Base-by-base conservation (phyloP, 306 rosid genomes). In the Cucumis cinereus region DNA sequence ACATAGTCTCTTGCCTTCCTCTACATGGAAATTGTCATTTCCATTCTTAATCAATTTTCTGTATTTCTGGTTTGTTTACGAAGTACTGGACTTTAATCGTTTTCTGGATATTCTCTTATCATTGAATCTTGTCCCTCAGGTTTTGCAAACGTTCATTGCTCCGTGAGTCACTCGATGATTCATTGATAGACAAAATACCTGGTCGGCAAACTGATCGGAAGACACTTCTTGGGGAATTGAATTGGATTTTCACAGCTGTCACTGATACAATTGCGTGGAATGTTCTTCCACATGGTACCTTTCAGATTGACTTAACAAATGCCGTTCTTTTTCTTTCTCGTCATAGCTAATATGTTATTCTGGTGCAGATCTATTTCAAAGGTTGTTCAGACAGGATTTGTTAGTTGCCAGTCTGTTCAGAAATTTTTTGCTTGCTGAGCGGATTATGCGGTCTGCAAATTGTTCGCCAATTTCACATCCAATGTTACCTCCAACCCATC, bases 211-310 rank as follows among this genome's bases (percentile, higher is more conserved):
- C 85, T 84, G 99, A 95, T 75, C 91, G 98, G 61, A 95, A 86
- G 88, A 95, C 99, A 52, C 97, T 92, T 79, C 78, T 92, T 78
- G 99, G 99, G 71, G 98, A 95, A 87, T 85, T 95, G 90, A 92
- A 92, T 84, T 92, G 99, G 99, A 95, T 95, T 71, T 95, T 95
- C 79, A 95, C 99, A 14, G 99, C 99, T 23, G 97, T 95, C 78
- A 95, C 99, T 49, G 97, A 95, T 81, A 95, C 99, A 6, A 92
- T 95, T 85, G 99, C 99, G 19, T 95, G 99, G 99, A 95, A 95
- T 77, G 98, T 92, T 85, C 97, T 95, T 73, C 98, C 99, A 53
- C 97, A 88, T 78, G 99, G 99, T 95, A 84, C 50, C 76, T 80
- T 67, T 77, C 71, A 60, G 58, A 35, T 61, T 53, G 36, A 40